Base-by-base conservation (phyloP, 352 stramenopile species). In the Phytophthora colocasiae region DNA sequence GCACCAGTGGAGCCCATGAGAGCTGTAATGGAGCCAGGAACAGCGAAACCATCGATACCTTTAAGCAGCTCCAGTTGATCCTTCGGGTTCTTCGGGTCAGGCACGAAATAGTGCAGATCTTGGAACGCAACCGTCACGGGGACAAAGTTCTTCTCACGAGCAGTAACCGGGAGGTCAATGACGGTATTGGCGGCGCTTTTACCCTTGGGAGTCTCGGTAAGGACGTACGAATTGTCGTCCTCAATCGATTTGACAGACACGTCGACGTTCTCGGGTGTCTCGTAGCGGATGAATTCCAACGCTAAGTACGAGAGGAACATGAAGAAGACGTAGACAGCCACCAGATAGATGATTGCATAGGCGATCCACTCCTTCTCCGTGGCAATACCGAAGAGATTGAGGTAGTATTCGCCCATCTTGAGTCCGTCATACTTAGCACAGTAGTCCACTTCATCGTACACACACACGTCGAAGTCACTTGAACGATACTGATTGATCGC, bases 121-220 rank as follows among this genome's bases (percentile, higher is more conserved):
- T 71, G 43, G 68, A 80, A 80, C 0, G 64, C 66, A 0, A 80
- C 36, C 0, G 72, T 78, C 8, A 78, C 67, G 1, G 72, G 63
- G 3, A 58, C 55, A 73, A 75, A 72, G 66, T 61, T 68, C 26
- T 58, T 49, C 14, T 48, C 51, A 29, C 51, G 51, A 53, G n/a
- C 19, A 5, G 54, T 43, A 39, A 62, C 51, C 12, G 51, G 51
- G 10, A 58, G 51, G 27, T 58, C 51, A 17, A 58, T 32, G 4
- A 49, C 26, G 6, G 34, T n/a, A 24, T 40, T 48, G 14, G 17
- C 38, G 5, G 11, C 34, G 10, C 14, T 27, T 9, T 48, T 48
- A 11, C 1, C 40, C 41, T 61, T 61, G 1, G 53, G 53, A 14
- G 53, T 61, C 22, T 61, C 53, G 10, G 41, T n/a, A 6, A 61